Evolutionary conservation across 164 flowering plant genomes (phyloP).

Genomic region (Macadamia tetraphylla): DNA sequence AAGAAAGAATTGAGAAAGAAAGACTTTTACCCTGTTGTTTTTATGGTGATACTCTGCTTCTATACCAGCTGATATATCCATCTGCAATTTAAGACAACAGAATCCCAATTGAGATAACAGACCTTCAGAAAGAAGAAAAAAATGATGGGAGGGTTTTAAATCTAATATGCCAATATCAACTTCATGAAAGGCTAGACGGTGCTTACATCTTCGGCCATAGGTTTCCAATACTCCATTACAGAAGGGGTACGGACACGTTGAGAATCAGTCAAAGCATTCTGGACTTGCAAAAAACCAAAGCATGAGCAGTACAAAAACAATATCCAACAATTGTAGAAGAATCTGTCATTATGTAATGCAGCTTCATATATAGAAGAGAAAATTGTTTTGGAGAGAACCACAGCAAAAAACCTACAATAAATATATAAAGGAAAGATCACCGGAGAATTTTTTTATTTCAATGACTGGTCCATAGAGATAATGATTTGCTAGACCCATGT

Average conservation of each 20-base stretch:
- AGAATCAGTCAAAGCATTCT: constrained; percentile 94
- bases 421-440: too few relatives aligned
- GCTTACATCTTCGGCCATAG: constrained; percentile 95
- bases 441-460: too few relatives aligned
- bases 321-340: too few relatives aligned
- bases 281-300: constrained; percentile 16
- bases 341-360: too few relatives aligned
- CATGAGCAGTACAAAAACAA: neutral
- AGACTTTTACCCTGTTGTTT: constrained; percentile 52
- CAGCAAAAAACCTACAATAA: too few relatives aligned
- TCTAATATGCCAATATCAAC: constrained; percentile 1
- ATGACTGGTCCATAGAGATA: too few relatives aligned
- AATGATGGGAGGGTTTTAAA: neutral
- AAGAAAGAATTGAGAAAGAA: neutral
- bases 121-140: neutral
- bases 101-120: constrained; percentile 1
- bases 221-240: constrained; percentile 84
- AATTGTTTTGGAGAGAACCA: too few relatives aligned
- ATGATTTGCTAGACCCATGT: too few relatives aligned
- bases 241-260: constrained; percentile 82
- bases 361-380: too few relatives aligned
- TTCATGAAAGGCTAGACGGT: neutral
- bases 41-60: constrained; percentile 98
- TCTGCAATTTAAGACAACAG: constrained; percentile 35
- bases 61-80: constrained; percentile 88